phyloP scores from a whole-genome alignment of 805 yeast genomes.

The Wickerhamomyces bovis region DNA sequence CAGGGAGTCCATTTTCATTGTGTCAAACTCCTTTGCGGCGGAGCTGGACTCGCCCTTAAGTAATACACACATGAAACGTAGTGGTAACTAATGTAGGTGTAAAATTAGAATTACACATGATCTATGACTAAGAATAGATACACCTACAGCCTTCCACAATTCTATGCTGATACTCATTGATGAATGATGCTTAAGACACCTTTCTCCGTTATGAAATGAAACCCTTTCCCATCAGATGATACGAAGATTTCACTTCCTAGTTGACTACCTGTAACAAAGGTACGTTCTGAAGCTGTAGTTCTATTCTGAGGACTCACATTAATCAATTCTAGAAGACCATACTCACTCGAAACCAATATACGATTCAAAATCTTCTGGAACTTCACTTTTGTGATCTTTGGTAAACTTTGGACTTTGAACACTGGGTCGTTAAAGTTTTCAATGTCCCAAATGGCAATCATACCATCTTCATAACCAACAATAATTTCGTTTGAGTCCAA shows the following conservation, averaged over 20 bases:
- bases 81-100: no score
- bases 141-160: no score
- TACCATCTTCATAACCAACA: constrained; percentile 32
- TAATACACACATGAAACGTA: no score
- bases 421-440: neutral
- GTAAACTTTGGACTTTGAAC: neutral
- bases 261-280: neutral
- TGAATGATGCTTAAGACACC: neutral
- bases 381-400: neutral
- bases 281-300: neutral
- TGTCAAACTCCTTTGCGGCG: no score
- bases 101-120: no score
- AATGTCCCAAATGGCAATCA: constrained; percentile 36
- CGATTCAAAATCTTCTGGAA: neutral
- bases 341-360: neutral
- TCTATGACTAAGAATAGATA: no score
- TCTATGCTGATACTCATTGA: neutral
- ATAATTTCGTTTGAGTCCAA: constrained; percentile 7
- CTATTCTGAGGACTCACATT: neutral
- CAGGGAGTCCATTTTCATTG: no score
- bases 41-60: no score
- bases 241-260: neutral
- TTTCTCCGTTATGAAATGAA: neutral
- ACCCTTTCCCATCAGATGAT: neutral
- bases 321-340: neutral